A percentile compares a stretch with the other conserved stretches of the same genome.
Evolutionary conservation across 352 stramenopile species (phyloP).

Genomic region (Phytophthora pinifolia): DNA sequence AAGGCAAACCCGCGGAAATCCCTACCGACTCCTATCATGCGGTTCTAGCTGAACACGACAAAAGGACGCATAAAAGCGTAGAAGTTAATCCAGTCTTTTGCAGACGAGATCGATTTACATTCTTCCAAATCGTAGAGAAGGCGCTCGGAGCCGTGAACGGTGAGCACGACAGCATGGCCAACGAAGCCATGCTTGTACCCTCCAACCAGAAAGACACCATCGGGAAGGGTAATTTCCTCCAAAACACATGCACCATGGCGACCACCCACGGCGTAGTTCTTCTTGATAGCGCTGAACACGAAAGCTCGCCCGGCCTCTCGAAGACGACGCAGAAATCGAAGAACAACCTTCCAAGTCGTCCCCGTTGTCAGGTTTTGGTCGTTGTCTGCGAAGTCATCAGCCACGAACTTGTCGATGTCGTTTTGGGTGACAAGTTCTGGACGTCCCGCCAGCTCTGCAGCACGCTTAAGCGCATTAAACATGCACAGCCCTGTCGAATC

Average conservation of each 20-base stretch:
- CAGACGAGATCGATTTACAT: conserved; percentile 1
- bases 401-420: too few species aligned
- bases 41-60: conserved; percentile 3
- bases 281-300: conserved; percentile 9
- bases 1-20: conserved; percentile 7
- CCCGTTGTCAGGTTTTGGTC: too few species aligned
- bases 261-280: conserved; percentile 4
- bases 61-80: conserved; percentile 5
- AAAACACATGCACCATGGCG: conserved; percentile 3
- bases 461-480: too few species aligned
- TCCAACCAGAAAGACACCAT: conserved; percentile 2
- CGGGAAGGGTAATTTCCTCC: background rate
- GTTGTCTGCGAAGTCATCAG: too few species aligned
- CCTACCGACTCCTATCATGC: conserved; percentile 10
- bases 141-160: conserved; percentile 1
- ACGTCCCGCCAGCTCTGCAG: too few species aligned
- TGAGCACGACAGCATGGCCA: conserved; percentile 8
- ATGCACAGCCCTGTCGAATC: too few species aligned
- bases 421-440: too few species aligned
- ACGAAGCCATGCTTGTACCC: conserved; percentile 14
- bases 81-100: conserved; percentile 2
- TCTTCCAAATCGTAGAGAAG: conserved; percentile 8
- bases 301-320: conserved; percentile 11
- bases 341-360: too few species aligned
- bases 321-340: too few species aligned